These are phyloP conservation scores for Arctium lappa DNA, from an alignment of 129 eudicot species.

Conservation along the genomic window DNA sequence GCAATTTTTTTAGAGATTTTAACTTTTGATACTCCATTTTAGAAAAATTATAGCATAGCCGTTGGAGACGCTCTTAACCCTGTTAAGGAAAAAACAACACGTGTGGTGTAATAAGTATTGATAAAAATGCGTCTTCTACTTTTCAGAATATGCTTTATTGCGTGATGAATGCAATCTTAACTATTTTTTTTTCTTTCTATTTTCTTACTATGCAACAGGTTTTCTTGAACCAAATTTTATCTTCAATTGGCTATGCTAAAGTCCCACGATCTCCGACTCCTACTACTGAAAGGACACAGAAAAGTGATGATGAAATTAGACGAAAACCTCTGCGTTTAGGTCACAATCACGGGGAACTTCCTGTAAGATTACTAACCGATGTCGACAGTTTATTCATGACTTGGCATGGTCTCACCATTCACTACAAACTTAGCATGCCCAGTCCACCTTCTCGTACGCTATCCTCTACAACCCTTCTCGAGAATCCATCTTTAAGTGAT, in stretches of 20 bases:
- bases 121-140: neutral
- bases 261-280: slow-evolving; percentile 87
- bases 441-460: slow-evolving; percentile 76
- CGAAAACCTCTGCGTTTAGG: slow-evolving; percentile 44
- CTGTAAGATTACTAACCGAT: slow-evolving; percentile 82
- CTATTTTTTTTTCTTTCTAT: neutral
- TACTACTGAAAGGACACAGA: slow-evolving; percentile 45
- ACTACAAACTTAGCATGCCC: slow-evolving; percentile 86
- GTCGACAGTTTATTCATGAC: slow-evolving; percentile 75
- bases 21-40: no score
- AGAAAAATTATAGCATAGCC: no score
- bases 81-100: neutral
- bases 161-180: neutral
- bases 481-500: slow-evolving; percentile 44
- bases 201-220: slow-evolving; percentile 41
- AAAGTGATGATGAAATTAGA: slow-evolving; percentile 49
- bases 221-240: slow-evolving; percentile 64
- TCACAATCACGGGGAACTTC: slow-evolving; percentile 63
- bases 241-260: slow-evolving; percentile 64
- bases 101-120: neutral
- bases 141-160: neutral
- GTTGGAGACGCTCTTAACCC: neutral
- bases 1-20: no score
- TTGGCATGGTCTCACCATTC: slow-evolving; percentile 64
- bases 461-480: slow-evolving; percentile 58